These are phyloP conservation scores for Fonsecaea nubica DNA, from an alignment of 2,329 filamentous ascomycete genomes.

Conservation along the genomic window DNA sequence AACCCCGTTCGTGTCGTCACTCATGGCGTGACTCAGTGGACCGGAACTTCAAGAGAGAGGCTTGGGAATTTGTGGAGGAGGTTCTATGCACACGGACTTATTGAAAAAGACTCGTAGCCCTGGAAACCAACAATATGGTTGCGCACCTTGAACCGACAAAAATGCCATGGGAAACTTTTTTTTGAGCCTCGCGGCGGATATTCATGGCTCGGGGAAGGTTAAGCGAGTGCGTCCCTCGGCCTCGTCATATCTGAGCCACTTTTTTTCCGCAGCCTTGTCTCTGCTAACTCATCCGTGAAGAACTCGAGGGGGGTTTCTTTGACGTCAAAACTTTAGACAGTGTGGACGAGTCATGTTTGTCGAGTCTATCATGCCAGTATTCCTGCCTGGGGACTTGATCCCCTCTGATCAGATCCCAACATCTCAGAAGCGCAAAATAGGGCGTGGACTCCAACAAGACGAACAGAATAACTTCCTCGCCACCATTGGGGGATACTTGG, in stretches of 20 bases:
- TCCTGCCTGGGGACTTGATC: conserved; percentile 83
- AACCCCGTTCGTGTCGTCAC: conserved; percentile 61
- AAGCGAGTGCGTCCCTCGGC: conserved; percentile 26
- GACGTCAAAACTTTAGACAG: neutral
- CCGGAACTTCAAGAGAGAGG: neutral
- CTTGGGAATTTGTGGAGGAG: neutral
- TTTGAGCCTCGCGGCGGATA: conserved; percentile 27
- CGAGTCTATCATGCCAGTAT: conserved; percentile 68
- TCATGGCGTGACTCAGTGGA: conserved; percentile 46
- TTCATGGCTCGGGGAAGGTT: conserved; percentile 23
- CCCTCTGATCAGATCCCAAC: conserved; percentile 70
- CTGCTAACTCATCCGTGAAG: neutral
- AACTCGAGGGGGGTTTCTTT: neutral
- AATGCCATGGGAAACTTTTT: conserved; percentile 36
- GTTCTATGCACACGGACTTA: neutral
- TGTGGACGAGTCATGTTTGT: neutral
- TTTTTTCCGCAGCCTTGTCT: neutral
- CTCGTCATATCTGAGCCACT: conserved; percentile 20
- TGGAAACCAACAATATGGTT: conserved; percentile 5
- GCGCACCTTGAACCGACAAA: conserved; percentile 7
- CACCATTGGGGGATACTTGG: conserved; percentile 47
- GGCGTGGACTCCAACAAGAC: conserved; percentile 71
- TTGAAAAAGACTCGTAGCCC: neutral
- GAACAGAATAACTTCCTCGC: conserved; percentile 53
- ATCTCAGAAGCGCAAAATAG: conserved; percentile 69